These are phyloP conservation scores for Mycena sanguinolenta DNA, from an alignment of 768 basidiomycete species.

Conservation along the genomic window DNA sequence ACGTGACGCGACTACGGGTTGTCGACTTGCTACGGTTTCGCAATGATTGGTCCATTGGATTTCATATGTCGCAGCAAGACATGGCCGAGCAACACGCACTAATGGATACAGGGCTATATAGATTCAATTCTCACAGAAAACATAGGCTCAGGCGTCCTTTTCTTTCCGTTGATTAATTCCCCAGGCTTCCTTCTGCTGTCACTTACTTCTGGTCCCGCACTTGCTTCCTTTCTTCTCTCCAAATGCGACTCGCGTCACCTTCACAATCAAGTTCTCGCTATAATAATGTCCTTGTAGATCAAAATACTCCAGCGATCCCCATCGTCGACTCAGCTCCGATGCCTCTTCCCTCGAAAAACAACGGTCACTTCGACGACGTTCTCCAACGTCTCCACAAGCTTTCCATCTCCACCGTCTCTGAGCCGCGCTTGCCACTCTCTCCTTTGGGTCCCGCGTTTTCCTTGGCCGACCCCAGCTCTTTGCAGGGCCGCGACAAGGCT, in stretches of 20 bases:
- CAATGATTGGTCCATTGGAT: constrained; percentile 4
- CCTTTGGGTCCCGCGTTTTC: constrained; percentile 29
- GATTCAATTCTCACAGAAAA: constrained; percentile 5
- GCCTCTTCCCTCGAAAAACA: constrained; percentile 3
- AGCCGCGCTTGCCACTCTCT: constrained; percentile 22
- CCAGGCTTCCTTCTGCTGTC: constrained; percentile 12
- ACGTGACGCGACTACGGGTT: constrained; percentile 1
- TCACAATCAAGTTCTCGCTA: background rate
- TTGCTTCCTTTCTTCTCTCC: background rate
- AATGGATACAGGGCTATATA: background rate
- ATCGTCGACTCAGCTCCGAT: background rate
- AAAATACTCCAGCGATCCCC: constrained; percentile 1
- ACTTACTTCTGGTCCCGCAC: constrained; percentile 5
- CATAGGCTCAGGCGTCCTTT: background rate
- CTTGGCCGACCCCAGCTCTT: constrained; percentile 12
- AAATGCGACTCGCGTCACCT: background rate
- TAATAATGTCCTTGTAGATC: constrained; percentile 1
- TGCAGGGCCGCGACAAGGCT: constrained; percentile 7
- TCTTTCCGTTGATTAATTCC: constrained; percentile 13
- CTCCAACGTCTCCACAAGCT: constrained; percentile 28
- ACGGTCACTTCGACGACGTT: constrained; percentile 12
- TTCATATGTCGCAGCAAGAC: constrained; percentile 10
- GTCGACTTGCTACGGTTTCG: background rate
- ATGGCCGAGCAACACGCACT: background rate
- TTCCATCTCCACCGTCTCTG: constrained; percentile 19